Base-by-base conservation (phyloP, 2,329 filamentous ascomycete genomes). In the Neonectria faginata region DNA sequence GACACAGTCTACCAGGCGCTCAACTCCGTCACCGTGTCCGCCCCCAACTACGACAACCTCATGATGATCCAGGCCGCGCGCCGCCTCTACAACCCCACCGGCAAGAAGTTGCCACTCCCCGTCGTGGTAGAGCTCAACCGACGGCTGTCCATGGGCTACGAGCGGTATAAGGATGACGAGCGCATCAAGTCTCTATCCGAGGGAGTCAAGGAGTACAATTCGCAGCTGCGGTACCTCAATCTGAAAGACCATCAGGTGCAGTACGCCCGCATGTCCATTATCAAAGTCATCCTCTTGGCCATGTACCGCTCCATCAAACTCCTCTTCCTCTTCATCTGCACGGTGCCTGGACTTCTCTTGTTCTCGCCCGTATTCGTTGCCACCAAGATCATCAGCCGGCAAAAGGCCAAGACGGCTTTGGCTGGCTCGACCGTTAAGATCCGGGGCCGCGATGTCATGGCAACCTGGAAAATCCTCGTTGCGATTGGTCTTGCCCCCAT, bases 51-150 rank as follows among this genome's bases (percentile, higher is more conserved):
- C 79, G 95, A 98, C 74, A 98, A 95, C 3, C 85, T 98, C 22
- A 97, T 97, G 94, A 86, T 97, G 71, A 97, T 98, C 64, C 96
- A 98, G 86, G 94, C 95, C 41, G 95, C 94, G 7, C 89, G 96
- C 67, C 89, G 96, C 54, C 85, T 99, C 29, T 99, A 99, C 81
- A 97, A 97, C 75, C 92, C 94, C 11, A 96, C 93, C 54, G 93
- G 94, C 72, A 97, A 95, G 82, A 97, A 97, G 79, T 85, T 98
- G 41, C 95, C 95, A 7, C 85, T 98, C 22, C 93, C 95, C 1
- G 92, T 95, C 75, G 92, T 98, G 10, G 92, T 98, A 33, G 96
- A 99, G 81, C 88, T 99, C 56, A 98, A 98, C 80, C 88, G 95
- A 56, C 90, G 95, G 39, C 86, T 99, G 6, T 92, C 97, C 62